These are phyloP conservation scores for Astrothelium macrocarpum DNA, from an alignment of 495 filamentous ascomycete species.

Conservation along the genomic window DNA sequence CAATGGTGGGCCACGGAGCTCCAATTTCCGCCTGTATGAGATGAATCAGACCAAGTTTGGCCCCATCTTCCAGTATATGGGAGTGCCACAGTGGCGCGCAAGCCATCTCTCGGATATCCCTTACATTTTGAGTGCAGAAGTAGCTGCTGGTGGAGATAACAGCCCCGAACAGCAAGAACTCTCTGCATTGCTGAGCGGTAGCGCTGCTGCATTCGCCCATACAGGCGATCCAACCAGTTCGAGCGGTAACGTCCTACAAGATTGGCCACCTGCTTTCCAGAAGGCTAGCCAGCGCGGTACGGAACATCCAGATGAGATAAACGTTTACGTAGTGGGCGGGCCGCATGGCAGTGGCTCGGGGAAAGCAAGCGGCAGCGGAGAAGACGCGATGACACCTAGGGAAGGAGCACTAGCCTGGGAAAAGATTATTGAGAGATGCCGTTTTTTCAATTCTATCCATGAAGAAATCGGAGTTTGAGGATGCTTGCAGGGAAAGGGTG, in stretches of 20 bases:
- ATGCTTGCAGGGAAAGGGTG: not conserved
- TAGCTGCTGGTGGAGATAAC: not conserved
- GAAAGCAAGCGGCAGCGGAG: not conserved
- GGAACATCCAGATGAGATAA: not conserved
- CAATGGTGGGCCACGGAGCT: conserved; percentile 11
- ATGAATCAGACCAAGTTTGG: conserved; percentile 38
- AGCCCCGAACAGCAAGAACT: not conserved
- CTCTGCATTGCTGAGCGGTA: not conserved
- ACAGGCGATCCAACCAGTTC: not conserved
- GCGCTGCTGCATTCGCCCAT: not conserved
- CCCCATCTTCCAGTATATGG: conserved; percentile 25
- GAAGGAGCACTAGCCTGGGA: not conserved
- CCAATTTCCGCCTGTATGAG: conserved; percentile 33
- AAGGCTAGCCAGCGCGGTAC: not conserved
- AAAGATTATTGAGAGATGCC: not conserved
- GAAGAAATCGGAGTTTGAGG: not conserved
- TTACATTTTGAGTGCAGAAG: conserved; percentile 19
- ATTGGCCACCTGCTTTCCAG: not conserved
- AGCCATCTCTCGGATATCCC: conserved; percentile 40
- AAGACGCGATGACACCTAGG: not conserved
- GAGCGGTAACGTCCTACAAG: not conserved
- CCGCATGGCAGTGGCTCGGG: not conserved
- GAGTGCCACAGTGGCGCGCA: conserved; percentile 31
- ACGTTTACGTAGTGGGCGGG: not conserved
- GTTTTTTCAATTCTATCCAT: not conserved